A percentile compares a stretch with the other conserved stretches of the same genome.
Evolutionary conservation across 495 filamentous ascomycete genomes (phyloP).

Genomic region (Neurospora sp.): DNA sequence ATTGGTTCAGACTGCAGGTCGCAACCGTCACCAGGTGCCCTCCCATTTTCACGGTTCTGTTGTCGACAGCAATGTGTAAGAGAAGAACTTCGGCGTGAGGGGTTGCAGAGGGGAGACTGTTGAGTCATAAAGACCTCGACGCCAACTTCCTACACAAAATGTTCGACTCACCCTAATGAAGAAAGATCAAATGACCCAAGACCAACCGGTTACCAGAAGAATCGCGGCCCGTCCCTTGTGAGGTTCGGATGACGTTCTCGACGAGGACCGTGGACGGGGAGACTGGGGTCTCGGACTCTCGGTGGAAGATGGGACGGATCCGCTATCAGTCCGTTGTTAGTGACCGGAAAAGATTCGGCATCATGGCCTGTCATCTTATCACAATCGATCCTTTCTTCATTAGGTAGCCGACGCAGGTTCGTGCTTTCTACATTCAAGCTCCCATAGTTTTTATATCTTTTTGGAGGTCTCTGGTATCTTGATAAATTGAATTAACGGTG

Average conservation of each 20-base stretch:
- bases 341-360: background rate
- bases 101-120: background rate
- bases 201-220: background rate
- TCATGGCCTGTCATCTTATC: background rate
- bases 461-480: too few species aligned
- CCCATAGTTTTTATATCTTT: too few species aligned
- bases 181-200: background rate
- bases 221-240: background rate
- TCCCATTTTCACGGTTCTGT: constrained; percentile 6
- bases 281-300: background rate
- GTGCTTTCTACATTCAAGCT: too few species aligned
- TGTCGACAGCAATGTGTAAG: background rate
- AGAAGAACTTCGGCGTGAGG: background rate
- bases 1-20: constrained; percentile 45
- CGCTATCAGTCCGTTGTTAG: background rate
- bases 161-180: background rate
- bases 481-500: too few species aligned
- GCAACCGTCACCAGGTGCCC: constrained; percentile 33
- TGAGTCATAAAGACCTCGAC: background rate
- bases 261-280: background rate
- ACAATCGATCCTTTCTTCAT: too few species aligned
- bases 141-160: background rate
- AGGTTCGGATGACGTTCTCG: background rate
- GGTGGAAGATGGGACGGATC: background rate
- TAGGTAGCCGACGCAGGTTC: too few species aligned